A percentile compares a stretch with the other conserved stretches of the same genome.
These are phyloP conservation scores for Phaeosphaeria sp. DNA, from an alignment of 2,329 filamentous ascomycete genomes.

Conservation along the genomic window DNA sequence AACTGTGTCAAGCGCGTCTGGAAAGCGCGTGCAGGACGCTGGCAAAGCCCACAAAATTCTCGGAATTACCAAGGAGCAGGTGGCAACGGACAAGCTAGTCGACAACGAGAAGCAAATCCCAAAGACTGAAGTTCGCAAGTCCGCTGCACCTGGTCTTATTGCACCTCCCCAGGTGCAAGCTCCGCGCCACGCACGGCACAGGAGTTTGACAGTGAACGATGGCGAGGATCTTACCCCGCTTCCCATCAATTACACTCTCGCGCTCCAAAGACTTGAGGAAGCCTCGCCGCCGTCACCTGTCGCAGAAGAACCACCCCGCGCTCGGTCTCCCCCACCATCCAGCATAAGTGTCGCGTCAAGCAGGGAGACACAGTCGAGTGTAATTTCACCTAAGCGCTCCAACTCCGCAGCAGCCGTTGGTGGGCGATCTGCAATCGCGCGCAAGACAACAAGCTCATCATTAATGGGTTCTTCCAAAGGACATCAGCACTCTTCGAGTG, in stretches of 20 bases:
- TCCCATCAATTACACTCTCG: slow-evolving; percentile 50
- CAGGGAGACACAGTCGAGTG: slow-evolving; percentile 26
- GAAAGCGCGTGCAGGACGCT: slow-evolving; percentile 36
- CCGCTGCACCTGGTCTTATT: slow-evolving; percentile 10
- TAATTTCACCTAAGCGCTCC: slow-evolving; percentile 27
- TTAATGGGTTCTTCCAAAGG: slow-evolving; percentile 26
- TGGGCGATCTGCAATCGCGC: slow-evolving; percentile 37
- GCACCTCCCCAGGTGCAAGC: slow-evolving; percentile 22
- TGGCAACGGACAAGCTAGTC: slow-evolving; percentile 21
- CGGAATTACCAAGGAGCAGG: slow-evolving; percentile 38
- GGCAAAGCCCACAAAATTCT: slow-evolving; percentile 52
- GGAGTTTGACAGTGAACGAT: slow-evolving; percentile 44
- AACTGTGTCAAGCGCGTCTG: slow-evolving; percentile 40
- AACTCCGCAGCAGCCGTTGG: slow-evolving; percentile 39
- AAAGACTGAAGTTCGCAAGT: slow-evolving; percentile 4
- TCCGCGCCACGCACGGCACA: slow-evolving; percentile 33
- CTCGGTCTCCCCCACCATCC: slow-evolving; percentile 18
- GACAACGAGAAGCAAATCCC: slow-evolving; percentile 4
- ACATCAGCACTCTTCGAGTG: slow-evolving; percentile 37
- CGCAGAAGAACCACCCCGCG: slow-evolving; percentile 10
- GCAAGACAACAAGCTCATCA: slow-evolving; percentile 30
- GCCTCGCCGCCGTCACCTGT: slow-evolving; percentile 20
- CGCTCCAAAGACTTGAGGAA: slow-evolving; percentile 42
- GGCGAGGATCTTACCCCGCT: slow-evolving; percentile 42
- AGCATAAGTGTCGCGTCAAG: slow-evolving; percentile 31